Evolutionary conservation across 2,329 filamentous ascomycete species (phyloP), one percentile per base, ranked within the genome.

Genomic region (Arthrobotrys musiformis): DNA sequence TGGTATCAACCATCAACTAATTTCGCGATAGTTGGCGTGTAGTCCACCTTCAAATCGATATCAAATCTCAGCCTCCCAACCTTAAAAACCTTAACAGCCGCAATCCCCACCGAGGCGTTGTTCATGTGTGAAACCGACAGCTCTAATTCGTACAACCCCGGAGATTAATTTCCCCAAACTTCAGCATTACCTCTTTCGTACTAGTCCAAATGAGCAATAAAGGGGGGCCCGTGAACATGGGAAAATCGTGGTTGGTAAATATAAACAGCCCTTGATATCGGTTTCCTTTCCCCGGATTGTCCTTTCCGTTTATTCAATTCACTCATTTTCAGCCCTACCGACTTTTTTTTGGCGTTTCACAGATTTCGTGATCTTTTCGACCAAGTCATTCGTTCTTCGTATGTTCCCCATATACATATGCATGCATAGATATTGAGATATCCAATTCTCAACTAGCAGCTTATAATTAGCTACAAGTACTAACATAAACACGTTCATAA

Each of bases 141-240:
- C 26, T 56, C 4, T 8, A 6, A 33, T 56, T 56, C 50, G 50
- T 56, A 8, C 19, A 40, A 58, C 33, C 50, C 8, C 54, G 30
- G 33, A 40, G 30, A 58, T 58, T 58, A 58, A 58, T 58, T 37
- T 37, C 54, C 54, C 33, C 33, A 37, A 58, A 58, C 54, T 13
- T 58, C 54, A 58, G 11, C 54, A 26, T 58, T 33, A 24, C 54
- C 54, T 26, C 1, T 56, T 56, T 56, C 3, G 50, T 56, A 30
- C 28, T 56, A 56, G 30, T 11, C 19, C 28, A 17, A 50, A 26
- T 28, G n/a, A 28, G 3, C 15, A 17, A 46, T 22, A 46, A 52
- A 26, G 30, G 15, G 48, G 48, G 48, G 50, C 17, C 9, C n/a
- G 35, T 54, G 50, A 26, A 26, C 7, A 17, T 48, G 44, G 17